Evolutionary conservation across 192 early-diverging fungal genomes (phyloP), one percentile per base, ranked within the genome.

Genomic region (Coemansia sp.): DNA sequence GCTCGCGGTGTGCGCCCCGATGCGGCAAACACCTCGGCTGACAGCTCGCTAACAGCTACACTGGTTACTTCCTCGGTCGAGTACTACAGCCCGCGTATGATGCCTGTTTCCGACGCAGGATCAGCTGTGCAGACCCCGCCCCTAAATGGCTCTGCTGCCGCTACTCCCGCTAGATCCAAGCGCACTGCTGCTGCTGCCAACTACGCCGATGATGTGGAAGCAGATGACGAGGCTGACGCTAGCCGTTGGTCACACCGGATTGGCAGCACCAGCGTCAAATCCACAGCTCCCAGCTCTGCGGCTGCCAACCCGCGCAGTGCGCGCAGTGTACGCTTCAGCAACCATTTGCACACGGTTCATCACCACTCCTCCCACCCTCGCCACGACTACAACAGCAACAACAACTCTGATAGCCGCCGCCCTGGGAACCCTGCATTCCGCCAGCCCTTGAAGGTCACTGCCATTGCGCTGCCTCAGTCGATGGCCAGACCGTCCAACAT

Each of bases 11-110:
- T 22, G 1, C 74, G 71, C 68, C 22, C 65, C 40, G 60, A 59
- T n/a, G 64, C 67, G 12, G 31, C 70, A 20, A 63, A 59, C 57
- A 75, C 70, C 29, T 84, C 82, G 1, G 62, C 82, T 12, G 74
- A 84, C 55, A 84, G 82, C 82, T 84, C 82, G 40, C 73, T 84
- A 47, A 84, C 82, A 0, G 77, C 77, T 12, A 84, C 82, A 1
- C 66, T 84, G 12, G 82, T 84, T 22, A 76, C 77, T 2, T 67
- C 82, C 12, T 84, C 82, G 2, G 74, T 79, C 65, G 82, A 84
- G 57, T 79, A 76, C 69, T 84, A 79, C 71, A 65, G 71, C 66
- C 65, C 80, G 36, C 73, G 64, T 51, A 68, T 76, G 41, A 70
- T 60, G 57, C 57, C 57, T 16, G 8, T 34, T 60, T 33, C 57